Base-by-base conservation (phyloP, 257 asterid species). In the Coffea eugenioides region DNA sequence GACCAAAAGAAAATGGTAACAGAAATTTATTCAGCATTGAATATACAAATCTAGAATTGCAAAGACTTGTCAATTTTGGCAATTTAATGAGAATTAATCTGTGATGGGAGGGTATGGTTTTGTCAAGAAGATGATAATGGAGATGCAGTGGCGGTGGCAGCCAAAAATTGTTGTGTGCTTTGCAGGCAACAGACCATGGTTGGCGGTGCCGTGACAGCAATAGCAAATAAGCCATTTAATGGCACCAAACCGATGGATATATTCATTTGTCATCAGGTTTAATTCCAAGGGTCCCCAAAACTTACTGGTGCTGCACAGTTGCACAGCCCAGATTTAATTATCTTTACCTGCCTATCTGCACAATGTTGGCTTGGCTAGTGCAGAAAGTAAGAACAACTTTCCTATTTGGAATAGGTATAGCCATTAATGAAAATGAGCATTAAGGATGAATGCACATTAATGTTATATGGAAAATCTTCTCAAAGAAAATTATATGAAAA, bases 21-120 rank as follows among this genome's bases (percentile, higher is more conserved):
- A 64, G 1, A 64, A 2, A n/a, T 0, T n/a, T 2, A 14, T 34
- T 39, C 65, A 59, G 27, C 65, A 59, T 59, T 21, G 6, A 59
- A 18, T 70, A 70, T 21, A 21, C 57, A 45, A 45, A 9, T 71
- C 56, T 23, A 45, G 57, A 71, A 71, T 41, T 25, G 31, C 5
- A 13, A 23, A 71, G 76, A 71, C 23, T 71, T 71, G 76, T 71
- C 76, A 71, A 71, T 71, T 59, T 71, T 71, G 76, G 61, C 14
- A 45, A 46, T 71, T 71, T 48, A 71, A 21, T 71, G 75, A 46
- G 75, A 34, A 71, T 0, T 71, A n/a, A 71, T 48, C 27, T 46
- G 76, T n/a, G 16, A 71, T 71, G 61, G 61, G 43, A 5, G 41
- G 41, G 61, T 71, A 48, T 46, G 1, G 25, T 8, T 31, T 23